Base-by-base conservation (phyloP, 2,329 filamentous ascomycete genomes). In the Alternaria arbusti region DNA sequence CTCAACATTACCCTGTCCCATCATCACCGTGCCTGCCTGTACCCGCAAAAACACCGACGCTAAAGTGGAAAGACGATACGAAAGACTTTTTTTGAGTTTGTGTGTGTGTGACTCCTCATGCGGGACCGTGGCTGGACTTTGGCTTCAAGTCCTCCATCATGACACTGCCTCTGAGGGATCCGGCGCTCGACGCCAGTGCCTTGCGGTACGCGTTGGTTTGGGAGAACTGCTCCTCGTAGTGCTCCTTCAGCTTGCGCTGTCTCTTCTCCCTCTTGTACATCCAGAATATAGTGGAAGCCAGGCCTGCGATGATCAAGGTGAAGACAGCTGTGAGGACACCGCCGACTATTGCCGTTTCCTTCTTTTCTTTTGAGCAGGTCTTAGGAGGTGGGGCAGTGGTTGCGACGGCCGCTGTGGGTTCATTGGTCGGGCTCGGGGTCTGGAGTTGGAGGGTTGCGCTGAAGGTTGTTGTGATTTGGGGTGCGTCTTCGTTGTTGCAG, bases 231-330 rank as follows among this genome's bases (percentile, higher is more conserved):
- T 69, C 69, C 54, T 78, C 75, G 55, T 78, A 78, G 54, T 78
- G 75, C 52, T 79, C 74, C 59, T 78, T 79, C 9, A 78, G 63
- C 23, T 61, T 74, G 28, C 75, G 65, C 51, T 78, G 75, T 32
- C 68, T 64, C 61, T 71, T 73, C 46, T 79, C 77, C n/a, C 61
- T 67, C 61, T 71, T 73, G 52, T 70, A 58, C 59, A 77, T 64
- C 73, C 73, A 78, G 30, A 66, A 56, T 1, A 75, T 59, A 5
- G 64, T 26, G 17, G 47, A 65, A 22, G 66, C 8, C 6, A 76
- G 30, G 15, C 52, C 62, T 9, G 74, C 8, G 6, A 77, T 60
- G 20, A 68, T 65, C 7, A 66, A 54, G n/a, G 73, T 67, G n/a
- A 76, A 67, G 17, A 72, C 52, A 8, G 68, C 70, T 23, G 73